Percentiles rank a stretch among this genome's conserved stretches.
Evolutionary conservation across 768 basidiomycete genomes (phyloP).

Genomic region (Crassisporium funariophilum): DNA sequence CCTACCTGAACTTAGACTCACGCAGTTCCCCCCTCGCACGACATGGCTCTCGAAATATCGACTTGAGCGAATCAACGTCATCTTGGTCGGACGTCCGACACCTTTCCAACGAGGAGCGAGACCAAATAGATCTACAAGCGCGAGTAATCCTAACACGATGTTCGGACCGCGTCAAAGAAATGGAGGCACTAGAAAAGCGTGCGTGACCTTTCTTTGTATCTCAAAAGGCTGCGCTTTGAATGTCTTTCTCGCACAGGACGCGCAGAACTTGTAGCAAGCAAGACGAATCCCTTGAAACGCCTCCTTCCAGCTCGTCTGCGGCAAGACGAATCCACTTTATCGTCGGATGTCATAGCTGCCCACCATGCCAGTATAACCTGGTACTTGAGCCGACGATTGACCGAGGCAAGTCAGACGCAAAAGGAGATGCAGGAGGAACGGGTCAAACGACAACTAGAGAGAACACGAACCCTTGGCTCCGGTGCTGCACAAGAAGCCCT

Average conservation of each 20-base stretch:
- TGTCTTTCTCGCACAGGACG: constrained; percentile 50
- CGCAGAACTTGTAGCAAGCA: constrained; percentile 62
- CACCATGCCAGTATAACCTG: constrained; percentile 93
- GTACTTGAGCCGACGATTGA: constrained; percentile 82
- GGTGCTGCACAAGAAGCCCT: constrained; percentile 68
- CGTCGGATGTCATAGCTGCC: constrained; percentile 79
- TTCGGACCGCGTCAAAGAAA: constrained; percentile 81
- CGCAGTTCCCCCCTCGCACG: constrained; percentile 53
- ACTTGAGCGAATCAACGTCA: constrained; percentile 48
- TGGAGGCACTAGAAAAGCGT: constrained; percentile 92
- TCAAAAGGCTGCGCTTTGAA: constrained; percentile 15
- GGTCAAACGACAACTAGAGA: constrained; percentile 83
- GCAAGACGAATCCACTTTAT: constrained; percentile 52
- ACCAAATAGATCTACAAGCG: constrained; percentile 94
- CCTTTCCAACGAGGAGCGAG: constrained; percentile 88
- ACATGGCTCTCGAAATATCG: constrained; percentile 54
- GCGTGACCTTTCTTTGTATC: constrained; percentile 32
- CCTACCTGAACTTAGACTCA: constrained; percentile 84
- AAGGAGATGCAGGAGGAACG: constrained; percentile 95
- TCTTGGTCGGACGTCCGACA: constrained; percentile 67
- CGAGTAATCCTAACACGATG: constrained; percentile 84
- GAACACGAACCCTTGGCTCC: constrained; percentile 81
- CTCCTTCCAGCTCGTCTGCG: constrained; percentile 73
- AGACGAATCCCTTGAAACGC: constrained; percentile 64
- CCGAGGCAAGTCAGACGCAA: constrained; percentile 76